These are phyloP conservation scores for Chytriomyces sp. DNA, from an alignment of 192 early-diverging fungal species.

Conservation along the genomic window DNA sequence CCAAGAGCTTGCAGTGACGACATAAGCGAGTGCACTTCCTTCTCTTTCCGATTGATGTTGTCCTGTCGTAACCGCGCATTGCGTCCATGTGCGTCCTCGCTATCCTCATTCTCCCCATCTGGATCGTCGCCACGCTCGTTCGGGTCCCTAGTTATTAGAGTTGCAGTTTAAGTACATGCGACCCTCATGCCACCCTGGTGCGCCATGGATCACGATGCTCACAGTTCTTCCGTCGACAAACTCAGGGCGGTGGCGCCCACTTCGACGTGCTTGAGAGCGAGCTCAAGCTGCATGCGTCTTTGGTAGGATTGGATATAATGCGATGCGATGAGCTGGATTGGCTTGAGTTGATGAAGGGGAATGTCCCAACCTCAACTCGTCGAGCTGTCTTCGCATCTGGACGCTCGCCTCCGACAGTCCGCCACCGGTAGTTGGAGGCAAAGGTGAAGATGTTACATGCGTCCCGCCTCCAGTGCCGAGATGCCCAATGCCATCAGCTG, in stretches of 20 bases:
- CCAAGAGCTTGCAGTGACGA: neutral
- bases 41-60: slow-evolving; percentile 9
- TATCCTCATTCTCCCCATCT: slow-evolving; percentile 3
- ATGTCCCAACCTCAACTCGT: slow-evolving; percentile 8
- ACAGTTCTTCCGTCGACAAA: slow-evolving; percentile 12
- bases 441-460: neutral
- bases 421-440: neutral
- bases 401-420: neutral
- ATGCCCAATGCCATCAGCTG: too few species aligned
- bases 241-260: neutral
- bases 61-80: neutral
- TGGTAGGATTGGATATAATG: neutral
- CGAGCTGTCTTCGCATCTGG: slow-evolving; percentile 21
- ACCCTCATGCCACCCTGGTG: too few species aligned
- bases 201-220: neutral
- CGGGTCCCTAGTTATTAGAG: neutral
- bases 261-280: slow-evolving; percentile 20
- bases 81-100: neutral
- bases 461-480: neutral
- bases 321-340: neutral
- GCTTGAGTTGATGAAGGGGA: too few species aligned
- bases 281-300: slow-evolving; percentile 22
- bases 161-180: too few species aligned
- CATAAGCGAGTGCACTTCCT: slow-evolving; percentile 17
- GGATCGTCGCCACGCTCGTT: neutral